These are phyloP conservation scores for Phytophthora melonis DNA, from an alignment of 352 stramenopile genomes.

Conservation along the genomic window DNA sequence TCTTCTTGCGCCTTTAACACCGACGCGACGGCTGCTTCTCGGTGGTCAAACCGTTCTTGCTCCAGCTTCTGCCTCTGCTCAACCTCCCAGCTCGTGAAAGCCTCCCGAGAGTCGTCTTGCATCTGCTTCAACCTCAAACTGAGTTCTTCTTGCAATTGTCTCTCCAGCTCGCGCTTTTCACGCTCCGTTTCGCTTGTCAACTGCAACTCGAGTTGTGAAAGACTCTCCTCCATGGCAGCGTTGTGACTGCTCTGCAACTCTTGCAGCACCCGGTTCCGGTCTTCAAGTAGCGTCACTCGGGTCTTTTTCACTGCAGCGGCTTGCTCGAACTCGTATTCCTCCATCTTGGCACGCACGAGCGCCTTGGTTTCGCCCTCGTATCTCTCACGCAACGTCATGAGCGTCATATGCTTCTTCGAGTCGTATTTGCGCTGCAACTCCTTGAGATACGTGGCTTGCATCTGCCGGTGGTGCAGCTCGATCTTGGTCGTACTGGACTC, in stretches of 20 bases:
- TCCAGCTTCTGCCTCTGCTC: conserved; percentile 59
- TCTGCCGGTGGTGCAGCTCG: conserved; percentile 43
- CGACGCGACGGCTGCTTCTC: conserved; percentile 44
- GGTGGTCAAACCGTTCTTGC: conserved; percentile 49
- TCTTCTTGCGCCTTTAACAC: conserved; percentile 59
- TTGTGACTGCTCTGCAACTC: conserved; percentile 49
- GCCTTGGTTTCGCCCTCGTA: conserved; percentile 64
- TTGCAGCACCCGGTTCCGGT: conserved; percentile 46
- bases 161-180: conserved; percentile 43
- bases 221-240: conserved; percentile 44
- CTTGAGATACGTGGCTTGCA: conserved; percentile 49
- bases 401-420: conserved; percentile 65
- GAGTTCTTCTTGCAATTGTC: conserved; percentile 51
- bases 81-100: conserved; percentile 48
- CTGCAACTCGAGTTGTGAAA: conserved; percentile 49
- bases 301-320: conserved; percentile 39
- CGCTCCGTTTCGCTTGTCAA: conserved; percentile 48
- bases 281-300: conserved; percentile 35
- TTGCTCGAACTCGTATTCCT: conserved; percentile 59
- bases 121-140: conserved; percentile 39
- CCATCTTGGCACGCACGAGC: conserved; percentile 50
- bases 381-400: conserved; percentile 57
- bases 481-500: conserved; percentile 40
- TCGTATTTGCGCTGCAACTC: conserved; percentile 73
- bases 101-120: conserved; percentile 38